Conservation (phyloP, 768 basidiomycete genomes). For the Lentinula aciculospora region DNA sequence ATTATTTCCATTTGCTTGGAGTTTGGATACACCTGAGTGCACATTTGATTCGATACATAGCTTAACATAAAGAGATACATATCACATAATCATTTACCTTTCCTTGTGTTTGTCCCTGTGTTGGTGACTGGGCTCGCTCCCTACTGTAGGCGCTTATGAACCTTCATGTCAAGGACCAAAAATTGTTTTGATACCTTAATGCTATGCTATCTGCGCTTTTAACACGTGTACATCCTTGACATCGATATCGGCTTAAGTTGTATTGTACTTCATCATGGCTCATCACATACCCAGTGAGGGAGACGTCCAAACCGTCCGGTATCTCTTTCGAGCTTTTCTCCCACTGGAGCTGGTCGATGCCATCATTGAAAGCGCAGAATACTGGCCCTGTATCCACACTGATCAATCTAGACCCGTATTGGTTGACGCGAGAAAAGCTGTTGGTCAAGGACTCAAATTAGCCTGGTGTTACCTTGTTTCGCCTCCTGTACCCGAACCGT, state of each 20-base stretch:
- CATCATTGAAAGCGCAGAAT: not conserved
- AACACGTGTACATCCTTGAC: not conserved
- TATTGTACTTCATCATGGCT: no score
- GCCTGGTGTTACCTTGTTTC: not conserved
- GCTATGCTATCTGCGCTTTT: no score
- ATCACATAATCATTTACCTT: slow-evolving; percentile 19
- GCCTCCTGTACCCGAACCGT: not conserved
- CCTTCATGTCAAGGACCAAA: no score
- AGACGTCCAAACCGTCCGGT: not conserved
- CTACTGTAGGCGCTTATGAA: no score
- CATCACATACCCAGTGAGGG: not conserved
- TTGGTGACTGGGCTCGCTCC: not conserved
- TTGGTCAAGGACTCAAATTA: not conserved
- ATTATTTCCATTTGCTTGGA: not conserved
- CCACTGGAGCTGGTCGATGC: not conserved
- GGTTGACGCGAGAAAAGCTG: not conserved
- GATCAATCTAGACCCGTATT: not conserved
- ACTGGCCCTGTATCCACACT: not conserved
- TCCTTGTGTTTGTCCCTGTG: slow-evolving; percentile 11
- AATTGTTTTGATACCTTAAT: no score
- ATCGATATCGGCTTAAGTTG: no score
- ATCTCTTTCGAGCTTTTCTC: not conserved
- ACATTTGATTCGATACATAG: not conserved
- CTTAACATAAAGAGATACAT: slow-evolving; percentile 12
- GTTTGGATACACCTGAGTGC: not conserved